Percentiles rank a stretch among this genome's conserved stretches.
Evolutionary conservation across 129 eudicot species (phyloP).

Genomic region (Tagetes patula): DNA sequence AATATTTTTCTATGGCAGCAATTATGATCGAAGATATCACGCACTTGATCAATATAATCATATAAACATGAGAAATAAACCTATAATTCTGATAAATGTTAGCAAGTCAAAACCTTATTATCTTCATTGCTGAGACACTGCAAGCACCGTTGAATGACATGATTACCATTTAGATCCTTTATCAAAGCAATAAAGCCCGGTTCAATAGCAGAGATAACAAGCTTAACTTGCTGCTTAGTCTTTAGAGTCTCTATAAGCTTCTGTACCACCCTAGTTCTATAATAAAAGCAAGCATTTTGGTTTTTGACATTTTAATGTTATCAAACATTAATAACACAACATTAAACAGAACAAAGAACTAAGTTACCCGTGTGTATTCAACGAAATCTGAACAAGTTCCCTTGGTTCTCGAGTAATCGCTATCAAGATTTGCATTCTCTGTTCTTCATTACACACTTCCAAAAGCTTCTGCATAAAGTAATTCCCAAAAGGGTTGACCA

Average conservation of each 20-base stretch:
- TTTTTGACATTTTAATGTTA: background rate
- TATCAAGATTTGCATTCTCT: constrained; percentile 59
- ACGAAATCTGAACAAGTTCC: constrained; percentile 55
- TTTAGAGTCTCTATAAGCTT: constrained; percentile 74
- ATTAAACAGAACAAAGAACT: background rate
- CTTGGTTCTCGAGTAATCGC: constrained; percentile 50
- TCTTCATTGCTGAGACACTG: constrained; percentile 61
- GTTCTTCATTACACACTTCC: constrained; percentile 77
- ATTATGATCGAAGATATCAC: background rate
- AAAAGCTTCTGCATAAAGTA: constrained; percentile 81
- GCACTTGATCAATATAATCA: background rate
- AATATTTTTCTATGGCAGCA: constrained; percentile 5
- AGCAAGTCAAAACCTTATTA: constrained; percentile 49
- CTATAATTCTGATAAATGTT: background rate
- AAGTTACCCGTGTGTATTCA: constrained; percentile 74
- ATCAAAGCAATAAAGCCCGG: constrained; percentile 73
- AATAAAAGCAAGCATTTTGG: background rate
- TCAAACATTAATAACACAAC: background rate
- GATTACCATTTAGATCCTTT: constrained; percentile 75
- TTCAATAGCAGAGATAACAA: constrained; percentile 62
- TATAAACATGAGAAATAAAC: background rate
- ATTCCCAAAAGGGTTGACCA: constrained; percentile 79
- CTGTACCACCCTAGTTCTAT: constrained; percentile 83
- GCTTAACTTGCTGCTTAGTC: constrained; percentile 52
- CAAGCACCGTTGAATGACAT: constrained; percentile 75